A percentile compares a stretch with the other conserved stretches of the same genome.
Conservation (phyloP, 257 asterid species). For the Capsicum chinense region DNA sequence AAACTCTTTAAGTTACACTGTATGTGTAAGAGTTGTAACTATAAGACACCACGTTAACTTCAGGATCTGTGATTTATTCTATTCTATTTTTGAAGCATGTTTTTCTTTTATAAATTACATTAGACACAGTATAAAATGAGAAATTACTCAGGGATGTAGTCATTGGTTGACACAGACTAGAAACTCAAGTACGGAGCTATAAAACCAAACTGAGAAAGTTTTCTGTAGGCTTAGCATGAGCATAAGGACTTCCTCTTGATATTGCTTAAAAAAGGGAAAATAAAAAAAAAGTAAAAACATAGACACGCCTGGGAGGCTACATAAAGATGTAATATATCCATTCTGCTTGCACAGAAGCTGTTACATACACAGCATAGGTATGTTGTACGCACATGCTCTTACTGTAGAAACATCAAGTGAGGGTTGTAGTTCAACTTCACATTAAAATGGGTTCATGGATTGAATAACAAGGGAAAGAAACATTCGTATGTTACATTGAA, state of each 20-base stretch:
- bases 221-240: not conserved
- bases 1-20: not conserved
- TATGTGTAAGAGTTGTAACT: not conserved
- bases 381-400: not conserved
- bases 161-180: not conserved
- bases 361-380: not conserved
- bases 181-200: not conserved
- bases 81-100: not conserved
- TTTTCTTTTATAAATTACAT: not conserved
- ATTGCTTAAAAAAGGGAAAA: not conserved
- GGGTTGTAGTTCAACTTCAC: not conserved
- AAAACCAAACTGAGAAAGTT: not conserved
- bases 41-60: not conserved
- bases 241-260: conserved; percentile 2
- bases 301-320: not conserved
- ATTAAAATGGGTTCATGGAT: not conserved
- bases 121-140: not conserved
- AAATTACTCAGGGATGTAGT: not conserved
- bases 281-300: not conserved
- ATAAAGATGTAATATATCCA: not conserved
- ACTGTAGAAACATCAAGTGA: not conserved
- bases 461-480: not conserved
- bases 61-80: not conserved
- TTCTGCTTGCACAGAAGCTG: not conserved
- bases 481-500: not conserved